Evolutionary conservation across 2,329 filamentous ascomycete species (phyloP), one percentile per base, ranked within the genome.

Genomic region (Fusarium heterosporum): DNA sequence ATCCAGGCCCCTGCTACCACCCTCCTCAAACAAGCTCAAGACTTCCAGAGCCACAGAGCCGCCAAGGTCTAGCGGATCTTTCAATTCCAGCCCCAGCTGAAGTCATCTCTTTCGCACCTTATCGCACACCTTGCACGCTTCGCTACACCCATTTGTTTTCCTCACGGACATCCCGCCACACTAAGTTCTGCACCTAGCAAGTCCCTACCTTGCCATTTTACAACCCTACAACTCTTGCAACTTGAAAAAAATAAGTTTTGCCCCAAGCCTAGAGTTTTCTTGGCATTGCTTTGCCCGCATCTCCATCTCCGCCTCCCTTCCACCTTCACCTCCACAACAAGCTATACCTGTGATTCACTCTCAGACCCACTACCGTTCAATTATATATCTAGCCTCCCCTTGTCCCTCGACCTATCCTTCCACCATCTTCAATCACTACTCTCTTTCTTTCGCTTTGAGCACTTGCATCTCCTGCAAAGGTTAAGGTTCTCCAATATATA

Each of bases 81-180:
- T 62, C 38, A 47, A 61, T 60, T 64, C 57, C 43, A 68, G 65
- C 65, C 65, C 62, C 56, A 68, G 65, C 65, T 68, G 65, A 69
- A 62, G 52, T 63, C 55, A 55, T 63, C 25, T 63, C 32, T 38
- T 40, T 43, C 32, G 43, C 51, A 63, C 58, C 51, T 63, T 51
- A 57, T 63, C 58, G 25, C 59, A 45, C 34, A 53, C 55, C 32
- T 60, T 50, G 45, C 55, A 60, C 39, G 56, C 50, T 39, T 43
- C n/a, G 34, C 48, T 26, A 56, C 59, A 60, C 67, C 70, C 42
- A 53, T 62, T 72, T 46, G 65, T 60, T 67, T 69, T 72, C 42
- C 32, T 51, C 57, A 65, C 71, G 71, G 73, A 71, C 73, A 63
- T 74, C 70, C 73, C 73, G 73, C 73, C 61, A 57, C 73, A 67